phyloP scores from a whole-genome alignment of 2,329 filamentous ascomycete species.

The Chalara sp. region DNA sequence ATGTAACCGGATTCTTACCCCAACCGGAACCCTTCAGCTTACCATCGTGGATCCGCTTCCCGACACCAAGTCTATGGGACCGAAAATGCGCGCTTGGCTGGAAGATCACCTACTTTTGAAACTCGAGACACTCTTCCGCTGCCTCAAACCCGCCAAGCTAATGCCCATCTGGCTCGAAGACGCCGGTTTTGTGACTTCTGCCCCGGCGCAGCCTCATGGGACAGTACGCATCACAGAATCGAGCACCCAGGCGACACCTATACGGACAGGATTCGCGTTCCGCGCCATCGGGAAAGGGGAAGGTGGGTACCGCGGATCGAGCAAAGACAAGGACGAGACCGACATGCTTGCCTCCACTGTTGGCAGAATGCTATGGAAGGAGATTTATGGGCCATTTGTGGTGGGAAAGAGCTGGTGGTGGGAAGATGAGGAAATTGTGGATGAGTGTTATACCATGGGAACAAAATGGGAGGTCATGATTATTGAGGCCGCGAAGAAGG shows the following conservation, averaged over 20 bases:
- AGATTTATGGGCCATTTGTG: conserved; percentile 46
- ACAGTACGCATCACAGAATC: conserved; percentile 10
- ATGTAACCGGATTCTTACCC: conserved; percentile 45
- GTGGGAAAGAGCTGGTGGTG: conserved; percentile 49
- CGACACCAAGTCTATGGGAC: conserved; percentile 46
- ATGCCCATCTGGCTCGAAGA: conserved; percentile 54
- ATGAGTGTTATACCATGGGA: conserved; percentile 46
- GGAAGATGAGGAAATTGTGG: conserved; percentile 47
- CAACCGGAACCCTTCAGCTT: conserved; percentile 46
- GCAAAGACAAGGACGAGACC: conserved; percentile 33
- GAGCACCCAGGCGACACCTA: conserved; percentile 13
- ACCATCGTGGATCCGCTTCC: conserved; percentile 58
- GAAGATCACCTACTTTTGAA: conserved; percentile 53
- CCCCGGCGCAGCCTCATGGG: not conserved
- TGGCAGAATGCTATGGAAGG: conserved; percentile 52
- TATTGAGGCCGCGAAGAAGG: conserved; percentile 46
- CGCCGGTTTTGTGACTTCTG: conserved; percentile 39
- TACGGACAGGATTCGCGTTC: conserved; percentile 11
- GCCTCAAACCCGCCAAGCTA: conserved; percentile 49
- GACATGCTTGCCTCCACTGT: conserved; percentile 31
- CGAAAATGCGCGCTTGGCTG: conserved; percentile 52
- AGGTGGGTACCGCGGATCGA: conserved; percentile 25
- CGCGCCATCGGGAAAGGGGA: conserved; percentile 12
- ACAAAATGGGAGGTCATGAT: conserved; percentile 54
- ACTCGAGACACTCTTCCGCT: conserved; percentile 51